Evolutionary conservation across 2,329 filamentous ascomycete genomes (phyloP), one percentile per base, ranked within the genome.

Genomic region (Colletotrichum somersetense): DNA sequence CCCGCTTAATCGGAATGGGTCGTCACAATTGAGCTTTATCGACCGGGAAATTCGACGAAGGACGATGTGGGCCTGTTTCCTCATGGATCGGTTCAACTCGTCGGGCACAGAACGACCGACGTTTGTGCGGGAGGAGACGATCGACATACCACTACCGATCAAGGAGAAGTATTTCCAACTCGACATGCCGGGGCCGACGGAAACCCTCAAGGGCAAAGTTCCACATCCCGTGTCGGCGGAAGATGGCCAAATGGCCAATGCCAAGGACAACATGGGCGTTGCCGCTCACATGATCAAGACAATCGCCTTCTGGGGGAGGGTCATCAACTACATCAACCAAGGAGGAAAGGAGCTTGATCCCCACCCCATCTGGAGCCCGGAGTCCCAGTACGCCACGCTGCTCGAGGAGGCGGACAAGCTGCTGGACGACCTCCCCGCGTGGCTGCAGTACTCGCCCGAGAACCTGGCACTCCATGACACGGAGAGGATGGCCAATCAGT

Each of bases 51-150:
- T 98, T 66, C 89, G 96, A 72, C 87, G 96, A 75, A 89, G 96
- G 68, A 96, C 95, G 2, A 98, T 99, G 96, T 99, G 96, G 96
- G 93, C 95, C 16, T 98, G 96, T 79, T 97, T 97, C 78, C 82
- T 98, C 68, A 98, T 98, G 95, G 96, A 99, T 80, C 91, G 96
- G 0, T 98, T 98, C 85, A 98, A 97, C 81, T 98, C 96, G 0
- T 98, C 95, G 1, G 96, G 96, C 2, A 97, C 94, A 2, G 95
- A 98, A 77, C 89, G 96, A 48, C 96, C 96, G 26, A 93, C 94
- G 65, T 97, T 98, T 76, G 92, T 97, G 66, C 92, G 93, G 75
- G 95, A 98, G 80, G 93, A 96, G 75, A 94, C 93, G 67, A 89
- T 98, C 73, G 92, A 94, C 75, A 94, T 98, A 20, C 96, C 96